phyloP scores from a whole-genome alignment of 768 basidiomycete genomes.

The Brasilioporus rufonigricans region DNA sequence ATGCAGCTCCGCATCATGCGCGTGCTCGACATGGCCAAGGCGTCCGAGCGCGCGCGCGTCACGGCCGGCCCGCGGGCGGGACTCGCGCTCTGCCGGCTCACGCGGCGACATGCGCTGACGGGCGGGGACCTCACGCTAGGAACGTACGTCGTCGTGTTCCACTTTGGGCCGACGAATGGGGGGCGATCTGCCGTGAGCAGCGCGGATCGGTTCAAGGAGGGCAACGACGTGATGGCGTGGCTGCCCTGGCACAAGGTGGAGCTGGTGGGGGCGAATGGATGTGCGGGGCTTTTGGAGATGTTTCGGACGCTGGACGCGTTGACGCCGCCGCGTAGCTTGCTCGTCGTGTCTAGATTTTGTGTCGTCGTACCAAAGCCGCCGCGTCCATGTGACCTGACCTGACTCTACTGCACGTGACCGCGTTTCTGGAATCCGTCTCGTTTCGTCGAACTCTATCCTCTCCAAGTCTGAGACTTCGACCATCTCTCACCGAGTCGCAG shows the following conservation, averaged over 20 bases:
- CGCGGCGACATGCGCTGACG: slow-evolving; percentile 15
- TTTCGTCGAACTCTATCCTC: neutral
- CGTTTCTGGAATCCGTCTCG: neutral
- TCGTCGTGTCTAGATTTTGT: slow-evolving; percentile 31
- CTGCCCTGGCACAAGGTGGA: slow-evolving; percentile 48
- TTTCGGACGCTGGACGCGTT: slow-evolving; percentile 25
- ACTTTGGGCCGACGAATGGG: slow-evolving; percentile 30
- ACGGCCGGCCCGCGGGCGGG: slow-evolving; percentile 31
- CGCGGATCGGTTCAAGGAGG: slow-evolving; percentile 38
- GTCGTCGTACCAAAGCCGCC: slow-evolving; percentile 8
- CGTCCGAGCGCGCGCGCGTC: slow-evolving; percentile 29
- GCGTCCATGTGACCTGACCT: slow-evolving; percentile 23
- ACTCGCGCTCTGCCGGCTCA: slow-evolving; percentile 43
- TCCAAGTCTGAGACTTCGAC: neutral
- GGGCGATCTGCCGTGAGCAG: slow-evolving; percentile 31
- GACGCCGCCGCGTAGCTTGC: slow-evolving; percentile 29
- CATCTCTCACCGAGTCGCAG: neutral
- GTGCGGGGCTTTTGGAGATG: slow-evolving; percentile 14
- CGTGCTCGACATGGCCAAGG: slow-evolving; percentile 37
- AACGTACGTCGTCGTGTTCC: slow-evolving; percentile 38
- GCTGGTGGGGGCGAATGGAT: slow-evolving; percentile 15
- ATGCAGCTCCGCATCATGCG: slow-evolving; percentile 44
- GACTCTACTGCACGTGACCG: slow-evolving; percentile 37
- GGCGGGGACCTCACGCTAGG: slow-evolving; percentile 19
- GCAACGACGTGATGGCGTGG: slow-evolving; percentile 45